phyloP scores from a whole-genome alignment of 345 rosid genomes.

The Euphorbia tirucalli region DNA sequence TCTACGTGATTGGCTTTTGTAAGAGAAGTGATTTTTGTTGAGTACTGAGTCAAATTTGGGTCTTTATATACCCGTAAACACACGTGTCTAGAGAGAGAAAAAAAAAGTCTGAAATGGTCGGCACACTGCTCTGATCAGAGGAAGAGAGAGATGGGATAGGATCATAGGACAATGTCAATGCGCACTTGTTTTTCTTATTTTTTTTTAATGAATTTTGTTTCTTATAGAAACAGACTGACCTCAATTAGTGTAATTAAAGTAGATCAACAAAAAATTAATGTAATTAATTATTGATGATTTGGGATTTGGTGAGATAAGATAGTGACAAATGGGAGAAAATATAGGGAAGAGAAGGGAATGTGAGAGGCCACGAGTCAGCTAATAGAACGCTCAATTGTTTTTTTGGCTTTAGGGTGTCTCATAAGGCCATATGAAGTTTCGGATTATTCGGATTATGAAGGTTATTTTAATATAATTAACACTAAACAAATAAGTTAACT shows the following conservation, averaged over 20 bases:
- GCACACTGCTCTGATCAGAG: neutral
- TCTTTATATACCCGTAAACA: neutral
- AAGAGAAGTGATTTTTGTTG: neutral
- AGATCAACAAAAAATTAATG: too few relatives aligned
- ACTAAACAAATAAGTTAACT: neutral
- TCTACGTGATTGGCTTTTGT: neutral
- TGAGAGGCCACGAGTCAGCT: constrained; percentile 3
- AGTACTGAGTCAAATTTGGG: neutral
- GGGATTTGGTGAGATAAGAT: neutral
- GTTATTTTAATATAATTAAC: neutral
- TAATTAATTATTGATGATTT: too few relatives aligned
- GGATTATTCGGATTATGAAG: neutral
- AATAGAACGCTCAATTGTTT: neutral
- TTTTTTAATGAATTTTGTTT: neutral
- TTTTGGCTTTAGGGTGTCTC: neutral
- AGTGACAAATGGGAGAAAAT: neutral
- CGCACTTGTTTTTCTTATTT: neutral
- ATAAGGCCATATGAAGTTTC: neutral
- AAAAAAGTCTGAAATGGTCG: neutral
- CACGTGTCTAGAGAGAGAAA: neutral
- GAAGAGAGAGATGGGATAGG: neutral
- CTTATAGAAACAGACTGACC: neutral
- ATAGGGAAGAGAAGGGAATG: constrained; percentile 9
- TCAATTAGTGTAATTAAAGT: too few relatives aligned
- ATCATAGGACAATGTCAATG: neutral